Base-by-base conservation (phyloP, 257 asterid species). In the Paraleonurus japonicus region DNA sequence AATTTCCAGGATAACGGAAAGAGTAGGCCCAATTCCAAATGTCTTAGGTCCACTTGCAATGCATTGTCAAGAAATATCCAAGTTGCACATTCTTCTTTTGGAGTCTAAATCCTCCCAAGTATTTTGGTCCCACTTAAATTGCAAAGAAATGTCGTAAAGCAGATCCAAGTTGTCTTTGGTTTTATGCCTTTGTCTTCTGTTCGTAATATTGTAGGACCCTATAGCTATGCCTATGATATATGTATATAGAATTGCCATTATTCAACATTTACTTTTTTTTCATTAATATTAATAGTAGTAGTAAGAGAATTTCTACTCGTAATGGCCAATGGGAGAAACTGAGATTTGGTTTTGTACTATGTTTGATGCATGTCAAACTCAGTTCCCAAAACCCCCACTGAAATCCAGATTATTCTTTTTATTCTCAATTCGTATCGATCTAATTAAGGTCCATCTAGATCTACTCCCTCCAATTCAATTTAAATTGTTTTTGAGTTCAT, bases 11-110 rank as follows among this genome's bases (percentile, higher is more conserved):
- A 75, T 45, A 75, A 60, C 13, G 70, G 28, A 28, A 47, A 51
- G n/a, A 16, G 69, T 64, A 54, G 69, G 72, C 72, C 43, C 43
- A 33, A 33, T n/a, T n/a, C 71, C 80, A 76, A 69, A 2, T 27
- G 5, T n/a, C 20, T 62, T 61, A 24, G 80, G 76, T n/a, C 66
- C 72, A 62, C 55, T 4, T 48, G 23, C 45, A 24, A 37, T 22
- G 23, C 45, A 24, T 51, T 22, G 10, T 13, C 17, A 1, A 37
- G 51, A 75, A 59, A 24, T 75, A 35, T 61, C 45, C 72, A 69
- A 68, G 7, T 39, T 39, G 48, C n/a, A 66, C 1, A 4, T 4
- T 48, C 13, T 3, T 5, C 13, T 3, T 5, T 28, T 9, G 1
- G 5, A 59, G 17, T 43, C 51, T 43, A 43, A n/a, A n/a, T n/a